These are phyloP conservation scores for Madurella fahalii DNA, from an alignment of 2,329 filamentous ascomycete species.

Conservation along the genomic window DNA sequence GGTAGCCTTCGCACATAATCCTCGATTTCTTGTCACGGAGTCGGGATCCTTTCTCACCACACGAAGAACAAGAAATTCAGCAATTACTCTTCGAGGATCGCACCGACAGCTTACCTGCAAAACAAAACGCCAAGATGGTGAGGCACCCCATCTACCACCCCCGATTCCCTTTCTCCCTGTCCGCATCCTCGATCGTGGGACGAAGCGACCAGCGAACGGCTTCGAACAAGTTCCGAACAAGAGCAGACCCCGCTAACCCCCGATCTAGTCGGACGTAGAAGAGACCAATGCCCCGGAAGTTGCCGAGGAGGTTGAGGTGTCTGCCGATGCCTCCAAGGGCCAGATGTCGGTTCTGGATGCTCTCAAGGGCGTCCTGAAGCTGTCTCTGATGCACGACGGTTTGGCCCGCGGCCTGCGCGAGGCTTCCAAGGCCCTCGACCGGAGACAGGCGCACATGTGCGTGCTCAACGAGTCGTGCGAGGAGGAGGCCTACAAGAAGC, in stretches of 20 bases:
- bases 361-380: constrained; percentile 97
- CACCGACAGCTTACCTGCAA: constrained; percentile 52
- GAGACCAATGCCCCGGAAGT: constrained; percentile 87
- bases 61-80: constrained; percentile 16
- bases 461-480: constrained; percentile 99
- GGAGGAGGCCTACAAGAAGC: constrained; percentile 99
- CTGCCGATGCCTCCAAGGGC: constrained; percentile 82
- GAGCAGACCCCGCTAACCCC: constrained; percentile 20
- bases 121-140: constrained; percentile 57
- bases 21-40: constrained; percentile 14
- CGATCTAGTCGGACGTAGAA: constrained; percentile 97
- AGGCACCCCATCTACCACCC: constrained; percentile 28
- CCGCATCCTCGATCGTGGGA: neutral
- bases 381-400: constrained; percentile 98
- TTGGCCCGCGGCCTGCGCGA: constrained; percentile 97
- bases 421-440: constrained; percentile 97
- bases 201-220: neutral
- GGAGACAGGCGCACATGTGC: constrained; percentile 99
- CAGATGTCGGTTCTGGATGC: constrained; percentile 98
- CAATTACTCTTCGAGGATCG: constrained; percentile 62
- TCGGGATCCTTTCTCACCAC: constrained; percentile 15
- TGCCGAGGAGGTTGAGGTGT: constrained; percentile 88
- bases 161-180: neutral
- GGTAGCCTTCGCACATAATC: constrained; percentile 23
- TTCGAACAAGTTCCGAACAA: neutral